Conservation (phyloP, 2,329 filamentous ascomycete genomes). For the Calonectria pseudoturangicola region DNA sequence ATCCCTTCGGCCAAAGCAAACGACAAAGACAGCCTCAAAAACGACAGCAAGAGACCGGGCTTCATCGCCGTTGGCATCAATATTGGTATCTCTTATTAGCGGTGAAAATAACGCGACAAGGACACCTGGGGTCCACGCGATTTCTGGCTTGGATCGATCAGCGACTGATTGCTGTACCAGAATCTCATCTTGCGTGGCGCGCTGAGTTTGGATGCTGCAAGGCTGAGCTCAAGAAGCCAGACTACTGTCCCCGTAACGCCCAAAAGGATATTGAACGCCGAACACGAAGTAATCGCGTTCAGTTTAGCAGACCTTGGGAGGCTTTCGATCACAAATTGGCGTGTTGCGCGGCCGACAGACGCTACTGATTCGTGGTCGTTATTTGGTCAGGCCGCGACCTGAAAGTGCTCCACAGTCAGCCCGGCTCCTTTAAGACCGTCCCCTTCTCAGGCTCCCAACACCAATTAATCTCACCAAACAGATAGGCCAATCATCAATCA, state of each 20-base stretch:
- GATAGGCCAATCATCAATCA: not conserved
- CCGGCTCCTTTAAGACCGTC: constrained; percentile 8
- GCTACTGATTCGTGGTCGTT: constrained; percentile 25
- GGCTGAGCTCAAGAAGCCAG: constrained; percentile 14
- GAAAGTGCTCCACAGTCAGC: constrained; percentile 28
- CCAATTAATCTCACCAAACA: not conserved
- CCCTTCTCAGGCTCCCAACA: not conserved
- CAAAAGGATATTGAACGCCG: not conserved
- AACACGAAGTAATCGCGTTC: not conserved
- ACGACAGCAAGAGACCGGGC: constrained; percentile 20
- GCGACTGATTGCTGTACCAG: constrained; percentile 13
- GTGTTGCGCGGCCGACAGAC: not conserved
- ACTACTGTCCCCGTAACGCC: not conserved
- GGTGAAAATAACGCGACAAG: constrained; percentile 1
- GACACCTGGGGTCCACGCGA: not conserved
- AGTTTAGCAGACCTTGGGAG: not conserved
- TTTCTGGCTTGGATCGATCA: constrained; percentile 10
- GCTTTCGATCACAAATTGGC: not conserved
- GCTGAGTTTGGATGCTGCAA: constrained; percentile 6
- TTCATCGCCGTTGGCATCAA: not conserved
- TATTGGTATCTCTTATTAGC: not conserved
- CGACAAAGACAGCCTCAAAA: constrained; percentile 22
- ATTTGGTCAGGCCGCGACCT: constrained; percentile 19
- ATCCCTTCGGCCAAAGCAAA: constrained; percentile 28
- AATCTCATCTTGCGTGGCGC: constrained; percentile 26